Base-by-base conservation (phyloP, 371 early-diverging fungal genomes). In the Capniomyces stellatus region DNA sequence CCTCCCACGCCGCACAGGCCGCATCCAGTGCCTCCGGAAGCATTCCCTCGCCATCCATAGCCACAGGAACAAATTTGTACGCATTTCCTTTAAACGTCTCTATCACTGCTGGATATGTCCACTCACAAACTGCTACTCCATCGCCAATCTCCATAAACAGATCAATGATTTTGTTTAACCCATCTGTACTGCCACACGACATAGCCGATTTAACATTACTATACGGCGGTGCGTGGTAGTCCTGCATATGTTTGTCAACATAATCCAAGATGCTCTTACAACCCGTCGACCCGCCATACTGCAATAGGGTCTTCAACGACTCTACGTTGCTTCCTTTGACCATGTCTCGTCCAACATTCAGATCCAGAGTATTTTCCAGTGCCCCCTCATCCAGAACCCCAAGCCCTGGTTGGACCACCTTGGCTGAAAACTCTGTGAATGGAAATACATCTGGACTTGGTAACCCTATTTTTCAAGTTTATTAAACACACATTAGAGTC, bases 51-150 rank as follows among this genome's bases (percentile, higher is more conserved):
- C 61, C 58, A 57, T 81, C 79, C 64, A 78, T 76, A 27, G 48
- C 30, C 3, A 79, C 70, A 6, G 63, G 57, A 15, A 70, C 64
- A 53, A 81, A 65, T 27, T 64, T 62, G 28, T 74, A 55, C 25
- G 77, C 78, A 51, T 79, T 59, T 15, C 82, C 82, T 3, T 66
- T 63, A 29, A 87, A 61, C 22, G 76, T 81, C 23, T 83, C 81
- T 3, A 87, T 64, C 12, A 74, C 72, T 18, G 85, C 78, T 29
- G 83, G 82, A 52, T 87, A 87, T 24, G 82, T 75, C 69, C 86
- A 87, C 21, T 77, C 68, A 53, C 84, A 85, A 29, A 85, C 72
- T 46, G 85, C 58, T 28, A 86, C 55, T 43, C 65, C 59, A 53
- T 82, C 82, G 8, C 79, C 82, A 28, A 63, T 67, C 56, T 69